phyloP scores from a whole-genome alignment of 2,329 filamentous ascomycete species.

The Aureobasidium sp. region DNA sequence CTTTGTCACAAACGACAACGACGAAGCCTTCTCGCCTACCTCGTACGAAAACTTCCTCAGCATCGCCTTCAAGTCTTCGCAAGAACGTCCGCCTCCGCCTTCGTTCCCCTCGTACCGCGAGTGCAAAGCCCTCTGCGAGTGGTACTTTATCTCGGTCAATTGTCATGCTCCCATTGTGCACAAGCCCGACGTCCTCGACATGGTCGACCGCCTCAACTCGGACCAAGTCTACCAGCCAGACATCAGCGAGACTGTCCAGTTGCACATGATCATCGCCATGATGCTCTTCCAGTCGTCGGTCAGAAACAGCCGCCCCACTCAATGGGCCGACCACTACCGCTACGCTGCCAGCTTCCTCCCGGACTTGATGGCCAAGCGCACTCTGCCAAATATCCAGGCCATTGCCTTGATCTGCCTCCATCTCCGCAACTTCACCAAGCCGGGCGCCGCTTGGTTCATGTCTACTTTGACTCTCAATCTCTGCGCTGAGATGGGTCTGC shows the following conservation, averaged over 20 bases:
- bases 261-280: constrained; percentile 73
- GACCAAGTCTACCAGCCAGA: constrained; percentile 57
- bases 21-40: constrained; percentile 55
- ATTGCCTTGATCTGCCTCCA: constrained; percentile 65
- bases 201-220: constrained; percentile 65
- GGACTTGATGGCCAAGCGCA: constrained; percentile 55
- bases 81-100: constrained; percentile 49
- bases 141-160: constrained; percentile 68
- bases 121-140: constrained; percentile 62
- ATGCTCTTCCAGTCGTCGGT: constrained; percentile 73
- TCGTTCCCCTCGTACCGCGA: constrained; percentile 58
- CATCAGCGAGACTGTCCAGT: constrained; percentile 58
- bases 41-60: constrained; percentile 65
- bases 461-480: constrained; percentile 58
- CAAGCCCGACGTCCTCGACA: constrained; percentile 61
- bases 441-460: constrained; percentile 65
- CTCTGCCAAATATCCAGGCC: constrained; percentile 64
- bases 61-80: constrained; percentile 52
- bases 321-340: constrained; percentile 73
- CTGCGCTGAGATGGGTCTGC: constrained; percentile 68
- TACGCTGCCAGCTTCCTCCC: constrained; percentile 64
- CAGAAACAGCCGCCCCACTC: constrained; percentile 58
- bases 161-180: constrained; percentile 71
- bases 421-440: constrained; percentile 70
- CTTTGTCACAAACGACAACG: constrained; percentile 60